Percentiles rank a stretch among this genome's conserved stretches.
Conservation (phyloP, 306 rosid species). For the Dryas octopetala region DNA sequence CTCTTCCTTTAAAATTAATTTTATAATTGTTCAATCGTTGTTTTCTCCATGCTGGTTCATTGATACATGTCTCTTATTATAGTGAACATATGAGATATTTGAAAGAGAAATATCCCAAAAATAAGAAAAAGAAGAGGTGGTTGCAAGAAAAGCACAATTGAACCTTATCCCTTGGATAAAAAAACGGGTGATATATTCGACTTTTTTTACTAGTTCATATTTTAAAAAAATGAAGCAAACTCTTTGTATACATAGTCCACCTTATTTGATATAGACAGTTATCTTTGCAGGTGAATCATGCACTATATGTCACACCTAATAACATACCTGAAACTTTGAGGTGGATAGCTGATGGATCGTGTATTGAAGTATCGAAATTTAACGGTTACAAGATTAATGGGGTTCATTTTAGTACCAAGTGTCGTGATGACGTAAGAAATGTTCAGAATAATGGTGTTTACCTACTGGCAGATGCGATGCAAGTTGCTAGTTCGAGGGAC, state of each 20-base stretch:
- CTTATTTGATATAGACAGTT: not conserved
- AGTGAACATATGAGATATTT: not conserved
- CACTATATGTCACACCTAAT: not conserved
- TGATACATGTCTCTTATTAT: too few species aligned
- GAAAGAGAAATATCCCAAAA: not conserved
- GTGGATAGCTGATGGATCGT: conserved; percentile 3
- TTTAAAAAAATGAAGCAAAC: too few species aligned
- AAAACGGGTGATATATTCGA: not conserved
- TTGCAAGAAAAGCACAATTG: not conserved
- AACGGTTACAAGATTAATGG: not conserved
- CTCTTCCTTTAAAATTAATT: not conserved
- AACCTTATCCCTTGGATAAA: not conserved
- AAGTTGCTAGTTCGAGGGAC: not conserved
- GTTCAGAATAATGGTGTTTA: not conserved
- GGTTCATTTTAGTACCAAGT: not conserved
- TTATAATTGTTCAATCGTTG: too few species aligned
- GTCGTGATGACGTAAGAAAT: not conserved
- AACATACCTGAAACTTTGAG: not conserved
- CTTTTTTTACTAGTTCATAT: not conserved
- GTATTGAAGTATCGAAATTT: not conserved
- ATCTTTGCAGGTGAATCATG: not conserved
- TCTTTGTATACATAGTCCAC: too few species aligned
- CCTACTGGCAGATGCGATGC: not conserved
- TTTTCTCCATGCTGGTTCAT: too few species aligned
- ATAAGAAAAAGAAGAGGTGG: not conserved